These are phyloP conservation scores for Komagataea norvegica DNA, from an alignment of 1,139 yeast species.

Conservation along the genomic window DNA sequence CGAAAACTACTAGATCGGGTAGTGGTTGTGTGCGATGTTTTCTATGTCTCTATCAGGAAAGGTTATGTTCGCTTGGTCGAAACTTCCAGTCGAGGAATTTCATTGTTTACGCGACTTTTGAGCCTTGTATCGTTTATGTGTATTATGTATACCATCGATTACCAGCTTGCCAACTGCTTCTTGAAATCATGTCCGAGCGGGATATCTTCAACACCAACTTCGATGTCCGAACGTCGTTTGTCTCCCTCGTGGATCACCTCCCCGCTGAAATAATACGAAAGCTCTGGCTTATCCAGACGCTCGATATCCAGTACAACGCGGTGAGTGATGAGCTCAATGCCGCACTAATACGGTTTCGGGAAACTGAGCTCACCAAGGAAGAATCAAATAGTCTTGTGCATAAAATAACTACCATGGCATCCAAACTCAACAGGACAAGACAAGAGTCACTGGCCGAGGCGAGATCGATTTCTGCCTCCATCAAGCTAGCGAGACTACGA, in stretches of 20 bases:
- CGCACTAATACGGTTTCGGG: conserved; percentile 7
- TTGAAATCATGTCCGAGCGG: conserved; percentile 15
- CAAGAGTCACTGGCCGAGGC: conserved; percentile 22
- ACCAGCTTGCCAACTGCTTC: too few relatives aligned
- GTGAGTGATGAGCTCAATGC: conserved; percentile 16
- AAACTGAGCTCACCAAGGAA: background rate
- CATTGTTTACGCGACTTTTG: too few relatives aligned
- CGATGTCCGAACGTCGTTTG: conserved; percentile 26
- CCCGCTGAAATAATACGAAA: conserved; percentile 46
- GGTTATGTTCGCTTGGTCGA: background rate
- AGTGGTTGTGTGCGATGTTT: background rate
- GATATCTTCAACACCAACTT: conserved; percentile 7
- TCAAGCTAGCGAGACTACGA: conserved; percentile 22
- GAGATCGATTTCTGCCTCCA: conserved; percentile 19
- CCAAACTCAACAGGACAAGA: conserved; percentile 11
- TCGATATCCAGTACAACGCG: conserved; percentile 30
- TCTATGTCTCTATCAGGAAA: background rate
- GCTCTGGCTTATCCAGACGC: conserved; percentile 42
- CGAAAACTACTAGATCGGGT: conserved; percentile 1
- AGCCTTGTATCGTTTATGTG: background rate
- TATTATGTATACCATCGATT: too few relatives aligned
- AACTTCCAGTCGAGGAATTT: too few relatives aligned
- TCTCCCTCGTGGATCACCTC: conserved; percentile 39
- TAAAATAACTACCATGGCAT: background rate
- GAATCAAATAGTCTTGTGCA: background rate